Conservation (phyloP, 2,329 filamentous ascomycete genomes). For the Pestalotiopsis sp. region DNA sequence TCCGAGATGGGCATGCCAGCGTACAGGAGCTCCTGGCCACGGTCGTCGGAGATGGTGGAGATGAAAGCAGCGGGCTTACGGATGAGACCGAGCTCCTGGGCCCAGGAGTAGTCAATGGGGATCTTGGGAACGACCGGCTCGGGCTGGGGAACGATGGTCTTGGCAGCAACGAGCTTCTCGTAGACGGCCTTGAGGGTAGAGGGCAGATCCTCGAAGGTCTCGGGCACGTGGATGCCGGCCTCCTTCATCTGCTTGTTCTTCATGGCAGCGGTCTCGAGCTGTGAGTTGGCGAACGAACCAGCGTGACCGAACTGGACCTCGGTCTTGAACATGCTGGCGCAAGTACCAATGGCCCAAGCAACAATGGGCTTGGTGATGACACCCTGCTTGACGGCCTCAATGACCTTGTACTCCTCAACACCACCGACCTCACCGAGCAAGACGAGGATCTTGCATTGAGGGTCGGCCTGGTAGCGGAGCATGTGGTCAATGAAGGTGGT, state of each 20-base stretch:
- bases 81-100: constrained; percentile 98
- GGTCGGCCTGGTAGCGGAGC: constrained; percentile 93
- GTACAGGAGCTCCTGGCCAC: constrained; percentile 98
- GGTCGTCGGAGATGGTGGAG: constrained; percentile 99
- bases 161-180: constrained; percentile 81
- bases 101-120: constrained; percentile 99
- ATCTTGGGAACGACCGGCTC: constrained; percentile 98
- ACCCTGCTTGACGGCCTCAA: constrained; percentile 94
- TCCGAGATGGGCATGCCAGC: constrained; percentile 99
- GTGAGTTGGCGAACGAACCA: constrained; percentile 97
- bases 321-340: constrained; percentile 99
- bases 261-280: constrained; percentile 92
- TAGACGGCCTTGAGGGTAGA: constrained; percentile 77
- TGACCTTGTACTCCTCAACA: constrained; percentile 99
- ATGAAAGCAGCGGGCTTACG: constrained; percentile 99
- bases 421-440: constrained; percentile 98
- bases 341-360: constrained; percentile 98
- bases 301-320: constrained; percentile 99
- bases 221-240: constrained; percentile 90
- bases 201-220: constrained; percentile 97
- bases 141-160: constrained; percentile 80
- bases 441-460: constrained; percentile 95
- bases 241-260: constrained; percentile 99
- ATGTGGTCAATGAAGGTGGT: constrained; percentile 99
- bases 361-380: constrained; percentile 98